Percentiles rank a stretch among this genome's conserved stretches.
Evolutionary conservation across 257 asterid species (phyloP).

Genomic region (Thymus quinquecostatus): DNA sequence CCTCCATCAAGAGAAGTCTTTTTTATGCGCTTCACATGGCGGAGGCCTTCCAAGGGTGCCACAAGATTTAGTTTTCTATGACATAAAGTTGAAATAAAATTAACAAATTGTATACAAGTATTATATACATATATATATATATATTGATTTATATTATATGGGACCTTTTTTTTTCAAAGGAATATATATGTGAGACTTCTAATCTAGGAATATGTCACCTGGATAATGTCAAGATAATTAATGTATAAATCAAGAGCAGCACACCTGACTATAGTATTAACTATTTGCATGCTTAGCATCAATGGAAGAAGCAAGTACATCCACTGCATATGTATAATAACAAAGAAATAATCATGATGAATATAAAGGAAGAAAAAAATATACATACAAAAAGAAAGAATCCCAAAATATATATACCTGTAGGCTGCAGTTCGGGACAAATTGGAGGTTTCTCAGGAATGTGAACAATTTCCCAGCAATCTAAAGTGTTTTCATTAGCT

Average conservation of each 20-base stretch:
- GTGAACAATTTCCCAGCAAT: constrained; percentile 62
- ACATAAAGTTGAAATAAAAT: constrained; percentile 20
- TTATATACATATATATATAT: too few relatives aligned
- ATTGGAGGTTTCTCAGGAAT: constrained; percentile 65
- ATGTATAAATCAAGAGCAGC: constrained; percentile 25
- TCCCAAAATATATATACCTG: constrained; percentile 47
- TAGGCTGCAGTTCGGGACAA: constrained; percentile 68
- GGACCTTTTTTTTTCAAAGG: too few relatives aligned
- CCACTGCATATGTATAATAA: constrained; percentile 39
- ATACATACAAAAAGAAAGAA: too few relatives aligned
- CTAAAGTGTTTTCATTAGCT: constrained; percentile 19
- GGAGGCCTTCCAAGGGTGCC: constrained; percentile 85
- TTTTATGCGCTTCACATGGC: constrained; percentile 84
- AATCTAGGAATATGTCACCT: background rate
- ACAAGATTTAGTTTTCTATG: constrained; percentile 74
- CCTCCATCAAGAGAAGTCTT: constrained; percentile 70
- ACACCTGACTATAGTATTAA: constrained; percentile 67
- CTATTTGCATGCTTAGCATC: constrained; percentile 78
- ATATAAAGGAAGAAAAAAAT: background rate
- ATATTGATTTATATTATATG: too few relatives aligned
- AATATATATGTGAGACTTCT: too few relatives aligned
- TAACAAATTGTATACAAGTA: too few relatives aligned
- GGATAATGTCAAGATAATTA: background rate
- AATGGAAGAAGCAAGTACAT: constrained; percentile 65
- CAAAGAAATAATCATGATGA: background rate